Evolutionary conservation across 306 rosid genomes (phyloP), one percentile per base, ranked within the genome.

Genomic region (Cicer arietinum): DNA sequence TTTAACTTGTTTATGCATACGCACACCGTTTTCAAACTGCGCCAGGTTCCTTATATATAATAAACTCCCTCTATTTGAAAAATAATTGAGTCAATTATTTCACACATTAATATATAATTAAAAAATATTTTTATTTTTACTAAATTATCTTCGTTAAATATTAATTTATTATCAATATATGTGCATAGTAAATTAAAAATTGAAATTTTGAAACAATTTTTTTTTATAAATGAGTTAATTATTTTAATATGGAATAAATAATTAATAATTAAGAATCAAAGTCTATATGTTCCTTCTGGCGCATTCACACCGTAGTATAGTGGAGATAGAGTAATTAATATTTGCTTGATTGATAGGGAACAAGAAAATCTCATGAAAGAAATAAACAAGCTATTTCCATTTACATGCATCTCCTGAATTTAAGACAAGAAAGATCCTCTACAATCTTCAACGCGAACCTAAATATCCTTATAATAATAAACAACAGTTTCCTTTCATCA

Each of bases 271-370:
- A 74, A 69, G 81, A 73, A 69, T 25, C 67, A 56, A 80, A 77
- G 1, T 47, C 48, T 40, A 67, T 42, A 56, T 64, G 83, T 57
- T 70, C 77, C 66, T 54, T 70, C 74, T 53, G 74, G 69, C 82
- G 53, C 81, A 59, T 81, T 81, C 65, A 78, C 81, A 78, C 58
- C 72, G 41, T 30, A 43, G 53, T 56, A 35, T 17, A 44, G 65
- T 62, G 14, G 71, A 74, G 8, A 30, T 30, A 30, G 35, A 63
- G 51, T 40, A 74, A 62, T 75, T 10, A 71, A 84, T 81, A 84
- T 78, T 83, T 84, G 90, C 82, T 84, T 71, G 73, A 77, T 75
- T 30, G 67, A 16, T 13, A 75, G 90, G 93, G 80, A 90, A 80
- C 90, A 81, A 52, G 74, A 70, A 47, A 45, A 78, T 79, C 73